Conservation (phyloP, 495 filamentous ascomycete genomes). For the Hyaloscypha bicolor region DNA sequence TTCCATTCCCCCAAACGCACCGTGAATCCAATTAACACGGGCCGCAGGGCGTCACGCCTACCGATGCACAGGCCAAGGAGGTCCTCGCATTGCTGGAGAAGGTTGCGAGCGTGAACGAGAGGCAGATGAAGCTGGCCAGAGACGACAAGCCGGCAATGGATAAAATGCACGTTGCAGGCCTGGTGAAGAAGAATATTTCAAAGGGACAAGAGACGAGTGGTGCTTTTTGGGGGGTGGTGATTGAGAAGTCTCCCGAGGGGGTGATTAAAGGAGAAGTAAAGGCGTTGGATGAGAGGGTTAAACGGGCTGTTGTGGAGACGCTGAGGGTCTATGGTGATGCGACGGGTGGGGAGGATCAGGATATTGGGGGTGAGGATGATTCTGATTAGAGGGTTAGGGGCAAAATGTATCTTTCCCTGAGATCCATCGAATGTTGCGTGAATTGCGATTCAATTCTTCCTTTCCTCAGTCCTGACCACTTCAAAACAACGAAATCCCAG, state of each 20-base stretch:
- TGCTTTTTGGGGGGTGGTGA: neutral
- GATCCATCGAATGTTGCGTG: no score
- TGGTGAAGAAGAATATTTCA: slow-evolving; percentile 9
- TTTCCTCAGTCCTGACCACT: no score
- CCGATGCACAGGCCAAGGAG: slow-evolving; percentile 1
- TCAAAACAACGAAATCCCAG: no score
- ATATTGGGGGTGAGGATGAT: slow-evolving; percentile 8
- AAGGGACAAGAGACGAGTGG: slow-evolving; percentile 1
- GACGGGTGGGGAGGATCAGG: slow-evolving; percentile 7
- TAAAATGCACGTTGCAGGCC: slow-evolving; percentile 12
- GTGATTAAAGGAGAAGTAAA: neutral
- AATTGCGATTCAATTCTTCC: no score
- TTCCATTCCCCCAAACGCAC: no score
- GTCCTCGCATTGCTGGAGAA: neutral
- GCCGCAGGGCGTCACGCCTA: slow-evolving; percentile 5
- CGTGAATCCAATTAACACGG: neutral
- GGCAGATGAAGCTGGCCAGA: slow-evolving; percentile 6
- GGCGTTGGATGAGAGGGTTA: slow-evolving; percentile 4
- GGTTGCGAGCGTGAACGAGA: slow-evolving; percentile 2
- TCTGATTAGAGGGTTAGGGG: neutral
- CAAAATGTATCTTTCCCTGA: neutral
- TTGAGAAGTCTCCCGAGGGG: neutral
- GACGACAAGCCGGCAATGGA: slow-evolving; percentile 6
- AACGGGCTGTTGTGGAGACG: neutral
- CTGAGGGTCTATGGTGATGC: slow-evolving; percentile 5